phyloP scores from a whole-genome alignment of 768 basidiomycete species.

The Hirschioporus abietinus region DNA sequence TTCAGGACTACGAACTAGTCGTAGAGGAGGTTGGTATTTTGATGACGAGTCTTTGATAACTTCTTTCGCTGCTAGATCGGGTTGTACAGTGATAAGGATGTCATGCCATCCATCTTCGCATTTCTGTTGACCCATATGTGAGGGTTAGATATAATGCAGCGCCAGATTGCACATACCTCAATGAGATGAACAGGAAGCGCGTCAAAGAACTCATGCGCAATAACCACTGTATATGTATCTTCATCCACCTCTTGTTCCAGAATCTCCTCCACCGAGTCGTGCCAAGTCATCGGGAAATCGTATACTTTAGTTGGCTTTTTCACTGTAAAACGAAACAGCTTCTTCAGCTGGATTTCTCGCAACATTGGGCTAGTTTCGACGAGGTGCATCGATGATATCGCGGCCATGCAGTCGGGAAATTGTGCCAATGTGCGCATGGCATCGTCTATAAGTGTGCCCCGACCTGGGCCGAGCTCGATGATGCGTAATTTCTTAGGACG shows the following conservation, averaged over 20 bases:
- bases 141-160: background rate
- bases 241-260: conserved; percentile 32
- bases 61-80: conserved; percentile 33
- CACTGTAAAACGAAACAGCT: conserved; percentile 27
- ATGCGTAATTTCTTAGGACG: conserved; percentile 51
- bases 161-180: conserved; percentile 45
- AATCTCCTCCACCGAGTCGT: conserved; percentile 67
- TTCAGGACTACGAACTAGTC: conserved; percentile 57
- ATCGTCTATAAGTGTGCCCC: conserved; percentile 89
- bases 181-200: conserved; percentile 89
- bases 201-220: conserved; percentile 98
- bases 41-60: conserved; percentile 17
- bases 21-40: conserved; percentile 35
- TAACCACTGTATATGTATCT: conserved; percentile 67
- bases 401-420: conserved; percentile 31
- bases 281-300: conserved; percentile 56
- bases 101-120: conserved; percentile 80
- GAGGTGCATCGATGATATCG: conserved; percentile 54
- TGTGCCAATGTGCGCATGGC: conserved; percentile 55
- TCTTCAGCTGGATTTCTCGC: conserved; percentile 54
- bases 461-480: conserved; percentile 90
- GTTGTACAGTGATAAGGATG: conserved; percentile 55
- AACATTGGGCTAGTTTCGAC: conserved; percentile 77
- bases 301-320: conserved; percentile 19
- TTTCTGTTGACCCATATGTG: conserved; percentile 45